Percentiles rank a stretch among this genome's conserved stretches.
These are phyloP conservation scores for Botrytis porri DNA, from an alignment of 2,329 filamentous ascomycete species.

Conservation along the genomic window DNA sequence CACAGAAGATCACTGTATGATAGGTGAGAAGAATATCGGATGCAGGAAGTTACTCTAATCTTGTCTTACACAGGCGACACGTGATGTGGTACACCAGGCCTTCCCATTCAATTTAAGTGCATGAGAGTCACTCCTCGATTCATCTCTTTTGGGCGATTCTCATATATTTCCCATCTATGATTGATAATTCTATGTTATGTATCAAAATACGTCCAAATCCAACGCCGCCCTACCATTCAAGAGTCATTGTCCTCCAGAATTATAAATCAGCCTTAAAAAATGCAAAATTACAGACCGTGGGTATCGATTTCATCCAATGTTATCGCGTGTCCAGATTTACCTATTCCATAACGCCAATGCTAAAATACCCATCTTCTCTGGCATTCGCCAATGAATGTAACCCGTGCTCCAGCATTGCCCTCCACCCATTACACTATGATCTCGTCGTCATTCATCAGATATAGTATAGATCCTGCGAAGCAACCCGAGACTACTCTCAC, in stretches of 20 bases:
- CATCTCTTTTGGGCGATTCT: not conserved
- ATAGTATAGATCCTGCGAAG: not conserved
- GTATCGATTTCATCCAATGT: conserved; percentile 8
- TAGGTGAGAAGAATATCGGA: not conserved
- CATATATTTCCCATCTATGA: not conserved
- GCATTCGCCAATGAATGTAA: not conserved
- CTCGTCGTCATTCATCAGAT: not conserved
- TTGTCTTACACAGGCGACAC: not conserved
- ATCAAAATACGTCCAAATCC: not conserved
- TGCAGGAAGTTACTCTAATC: not conserved
- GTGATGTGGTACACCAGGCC: not conserved
- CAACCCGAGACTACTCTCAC: not conserved
- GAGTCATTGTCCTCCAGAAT: not conserved
- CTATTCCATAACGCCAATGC: conserved; percentile 8
- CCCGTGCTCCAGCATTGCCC: not conserved
- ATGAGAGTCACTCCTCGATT: not conserved
- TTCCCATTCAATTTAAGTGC: not conserved
- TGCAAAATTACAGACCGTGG: conserved; percentile 13
- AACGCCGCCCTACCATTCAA: not conserved
- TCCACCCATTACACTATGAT: not conserved
- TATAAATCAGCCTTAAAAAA: not conserved
- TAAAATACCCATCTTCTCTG: not conserved
- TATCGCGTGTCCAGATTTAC: not conserved
- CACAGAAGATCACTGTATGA: not conserved
- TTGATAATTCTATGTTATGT: not conserved